Evolutionary conservation across 495 filamentous ascomycete species (phyloP).

Genomic region (Aspergillus coremiiformis): DNA sequence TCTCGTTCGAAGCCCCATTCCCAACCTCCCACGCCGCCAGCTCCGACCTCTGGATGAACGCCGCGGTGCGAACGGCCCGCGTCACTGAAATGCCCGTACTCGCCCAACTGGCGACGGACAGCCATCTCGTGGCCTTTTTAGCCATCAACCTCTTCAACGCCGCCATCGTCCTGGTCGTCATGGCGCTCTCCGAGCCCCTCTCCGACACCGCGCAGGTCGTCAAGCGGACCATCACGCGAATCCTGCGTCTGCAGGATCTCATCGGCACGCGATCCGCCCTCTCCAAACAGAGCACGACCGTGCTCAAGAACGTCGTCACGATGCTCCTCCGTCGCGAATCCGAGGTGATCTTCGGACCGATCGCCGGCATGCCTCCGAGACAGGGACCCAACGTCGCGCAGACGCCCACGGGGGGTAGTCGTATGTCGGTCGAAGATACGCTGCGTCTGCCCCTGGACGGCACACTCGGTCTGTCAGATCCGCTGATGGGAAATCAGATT

Average conservation of each 20-base stretch:
- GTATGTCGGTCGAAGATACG: conserved; percentile 22
- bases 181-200: conserved; percentile 26
- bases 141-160: conserved; percentile 32
- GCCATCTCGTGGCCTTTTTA: conserved; percentile 28
- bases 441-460: conserved; percentile 19
- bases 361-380: conserved; percentile 2
- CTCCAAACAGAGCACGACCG: conserved; percentile 24
- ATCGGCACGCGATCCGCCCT: conserved; percentile 23
- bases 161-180: conserved; percentile 26
- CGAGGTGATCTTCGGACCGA: conserved; percentile 18
- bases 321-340: conserved; percentile 23
- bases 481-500: not conserved
- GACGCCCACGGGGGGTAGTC: not conserved
- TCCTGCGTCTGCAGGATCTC: conserved; percentile 23
- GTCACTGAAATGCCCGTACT: conserved; percentile 21
- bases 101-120: conserved; percentile 22
- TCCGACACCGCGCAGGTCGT: conserved; percentile 27
- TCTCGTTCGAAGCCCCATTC: not conserved
- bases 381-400: not conserved
- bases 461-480: conserved; percentile 7
- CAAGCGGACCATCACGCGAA: conserved; percentile 29
- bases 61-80: conserved; percentile 24
- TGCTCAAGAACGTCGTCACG: conserved; percentile 22
- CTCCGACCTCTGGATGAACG: conserved; percentile 23
- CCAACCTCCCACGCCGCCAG: conserved; percentile 4